phyloP scores from a whole-genome alignment of 1,284 basidiomycete species.

The Singerocomus rubriflavus region DNA sequence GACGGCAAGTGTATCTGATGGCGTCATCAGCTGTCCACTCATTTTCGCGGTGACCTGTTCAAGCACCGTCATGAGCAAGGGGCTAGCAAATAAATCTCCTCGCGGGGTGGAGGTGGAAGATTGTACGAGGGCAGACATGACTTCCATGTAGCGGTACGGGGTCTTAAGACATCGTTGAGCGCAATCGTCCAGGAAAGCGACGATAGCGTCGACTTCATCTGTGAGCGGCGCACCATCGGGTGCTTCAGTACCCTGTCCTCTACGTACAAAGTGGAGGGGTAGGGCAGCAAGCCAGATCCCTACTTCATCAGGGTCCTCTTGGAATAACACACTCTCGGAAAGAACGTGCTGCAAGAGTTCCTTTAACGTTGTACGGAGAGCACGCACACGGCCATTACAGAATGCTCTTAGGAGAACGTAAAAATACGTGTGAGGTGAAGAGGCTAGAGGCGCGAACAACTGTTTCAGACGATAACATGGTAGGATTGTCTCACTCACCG shows the following conservation, averaged over 20 bases:
- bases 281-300: conserved; percentile 71
- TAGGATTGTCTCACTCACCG: conserved; percentile 40
- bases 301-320: conserved; percentile 75
- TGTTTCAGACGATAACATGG: conserved; percentile 1
- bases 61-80: conserved; percentile 71
- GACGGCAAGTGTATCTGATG: conserved; percentile 62
- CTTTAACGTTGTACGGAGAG: conserved; percentile 56
- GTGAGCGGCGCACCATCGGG: conserved; percentile 53
- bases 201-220: conserved; percentile 59
- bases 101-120: conserved; percentile 1
- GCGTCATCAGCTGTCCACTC: conserved; percentile 46
- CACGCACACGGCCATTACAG: conserved; percentile 43
- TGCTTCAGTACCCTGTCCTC: conserved; percentile 37
- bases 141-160: conserved; percentile 87
- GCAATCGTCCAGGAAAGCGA: conserved; percentile 84
- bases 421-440: conserved; percentile 53
- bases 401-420: conserved; percentile 68
- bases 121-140: conserved; percentile 30
- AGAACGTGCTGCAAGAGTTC: conserved; percentile 63
- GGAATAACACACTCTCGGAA: conserved; percentile 73
- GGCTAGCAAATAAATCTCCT: conserved; percentile 48
- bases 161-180: conserved; percentile 81
- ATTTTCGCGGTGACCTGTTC: conserved; percentile 74
- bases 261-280: conserved; percentile 37
- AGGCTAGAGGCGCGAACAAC: conserved; percentile 26